Percentiles rank a stretch among this genome's conserved stretches.
phyloP scores from a whole-genome alignment of 2,329 filamentous ascomycete species.

The Diplodia scrobiculata region DNA sequence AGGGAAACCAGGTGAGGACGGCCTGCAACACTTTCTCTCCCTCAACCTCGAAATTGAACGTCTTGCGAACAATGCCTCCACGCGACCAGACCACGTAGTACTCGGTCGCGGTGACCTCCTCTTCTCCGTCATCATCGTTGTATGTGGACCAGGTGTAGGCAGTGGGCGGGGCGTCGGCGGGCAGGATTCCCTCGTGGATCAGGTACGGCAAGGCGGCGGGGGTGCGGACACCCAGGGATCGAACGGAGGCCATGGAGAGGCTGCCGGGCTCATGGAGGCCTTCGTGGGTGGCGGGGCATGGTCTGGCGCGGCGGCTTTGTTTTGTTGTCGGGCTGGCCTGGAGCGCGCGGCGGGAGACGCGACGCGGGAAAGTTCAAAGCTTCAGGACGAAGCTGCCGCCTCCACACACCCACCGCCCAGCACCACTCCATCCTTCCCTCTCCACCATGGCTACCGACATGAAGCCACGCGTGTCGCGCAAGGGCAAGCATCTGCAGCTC shows the following conservation, averaged over 20 bases:
- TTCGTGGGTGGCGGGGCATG: conserved; percentile 24
- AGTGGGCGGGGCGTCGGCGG: conserved; percentile 63
- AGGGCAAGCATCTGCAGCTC: conserved; percentile 27
- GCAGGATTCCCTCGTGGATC: conserved; percentile 75
- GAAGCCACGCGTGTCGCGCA: conserved; percentile 26
- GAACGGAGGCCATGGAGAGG: conserved; percentile 77
- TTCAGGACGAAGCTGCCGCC: conserved; percentile 23
- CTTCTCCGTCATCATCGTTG: conserved; percentile 47
- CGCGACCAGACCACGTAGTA: conserved; percentile 85
- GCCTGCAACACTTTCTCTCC: conserved; percentile 85
- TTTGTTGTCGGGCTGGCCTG: conserved; percentile 22
- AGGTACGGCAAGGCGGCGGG: conserved; percentile 82
- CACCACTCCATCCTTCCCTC: conserved; percentile 1
- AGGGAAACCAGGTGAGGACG: conserved; percentile 78
- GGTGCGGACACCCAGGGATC: conserved; percentile 86
- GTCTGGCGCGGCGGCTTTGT: conserved; percentile 9
- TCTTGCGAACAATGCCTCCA: conserved; percentile 78
- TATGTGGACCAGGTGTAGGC: conserved; percentile 76
- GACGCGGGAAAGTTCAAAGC: conserved; percentile 29
- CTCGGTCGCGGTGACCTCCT: conserved; percentile 74
- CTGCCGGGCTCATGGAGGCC: conserved; percentile 40
- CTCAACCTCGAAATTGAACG: conserved; percentile 83
- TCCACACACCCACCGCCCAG: conserved; percentile 25
- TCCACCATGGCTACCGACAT: conserved; percentile 23
- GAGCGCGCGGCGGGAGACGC: conserved; percentile 30